Evolutionary conservation across 164 flowering plant genomes (phyloP).

Genomic region (Platanus orientalis): DNA sequence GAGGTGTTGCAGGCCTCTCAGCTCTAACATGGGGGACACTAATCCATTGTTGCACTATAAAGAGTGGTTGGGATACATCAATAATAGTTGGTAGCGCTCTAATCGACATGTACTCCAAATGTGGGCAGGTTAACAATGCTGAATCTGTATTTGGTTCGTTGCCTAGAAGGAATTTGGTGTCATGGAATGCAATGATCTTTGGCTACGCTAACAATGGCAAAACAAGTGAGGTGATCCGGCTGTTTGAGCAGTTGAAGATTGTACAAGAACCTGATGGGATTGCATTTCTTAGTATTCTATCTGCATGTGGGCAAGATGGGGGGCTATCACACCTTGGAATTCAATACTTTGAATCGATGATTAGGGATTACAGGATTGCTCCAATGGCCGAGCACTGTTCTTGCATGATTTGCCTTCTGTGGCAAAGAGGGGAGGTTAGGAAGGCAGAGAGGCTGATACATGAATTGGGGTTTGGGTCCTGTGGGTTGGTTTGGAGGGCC

Average conservation of each 20-base stretch:
- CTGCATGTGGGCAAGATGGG: constrained; percentile 42
- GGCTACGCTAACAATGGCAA: constrained; percentile 63
- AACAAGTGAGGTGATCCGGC: constrained; percentile 32
- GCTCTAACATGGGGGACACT: constrained; percentile 44
- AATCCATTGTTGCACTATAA: constrained; percentile 45
- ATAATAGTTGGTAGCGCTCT: constrained; percentile 59
- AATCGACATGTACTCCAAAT: constrained; percentile 70
- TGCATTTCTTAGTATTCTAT: constrained; percentile 53
- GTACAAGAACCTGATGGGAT: constrained; percentile 42
- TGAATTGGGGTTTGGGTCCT: constrained; percentile 43
- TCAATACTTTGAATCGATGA: constrained; percentile 43
- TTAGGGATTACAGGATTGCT: constrained; percentile 36
- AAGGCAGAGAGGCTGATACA: constrained; percentile 45
- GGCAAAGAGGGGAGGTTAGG: constrained; percentile 44
- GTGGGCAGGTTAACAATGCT: constrained; percentile 46
- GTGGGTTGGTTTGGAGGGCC: constrained; percentile 54
- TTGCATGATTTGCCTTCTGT: constrained; percentile 50
- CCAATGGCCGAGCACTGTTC: constrained; percentile 56
- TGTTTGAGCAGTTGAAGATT: constrained; percentile 39
- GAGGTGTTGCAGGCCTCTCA: constrained; percentile 48
- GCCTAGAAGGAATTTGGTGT: constrained; percentile 45
- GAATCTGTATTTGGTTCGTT: constrained; percentile 38
- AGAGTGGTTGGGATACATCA: constrained; percentile 34
- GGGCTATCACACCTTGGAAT: constrained; percentile 23
- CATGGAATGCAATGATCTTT: constrained; percentile 63